Percentiles rank a stretch among this genome's conserved stretches.
phyloP scores from a whole-genome alignment of 2,329 filamentous ascomycete species.

The Diaporthe ampelina region DNA sequence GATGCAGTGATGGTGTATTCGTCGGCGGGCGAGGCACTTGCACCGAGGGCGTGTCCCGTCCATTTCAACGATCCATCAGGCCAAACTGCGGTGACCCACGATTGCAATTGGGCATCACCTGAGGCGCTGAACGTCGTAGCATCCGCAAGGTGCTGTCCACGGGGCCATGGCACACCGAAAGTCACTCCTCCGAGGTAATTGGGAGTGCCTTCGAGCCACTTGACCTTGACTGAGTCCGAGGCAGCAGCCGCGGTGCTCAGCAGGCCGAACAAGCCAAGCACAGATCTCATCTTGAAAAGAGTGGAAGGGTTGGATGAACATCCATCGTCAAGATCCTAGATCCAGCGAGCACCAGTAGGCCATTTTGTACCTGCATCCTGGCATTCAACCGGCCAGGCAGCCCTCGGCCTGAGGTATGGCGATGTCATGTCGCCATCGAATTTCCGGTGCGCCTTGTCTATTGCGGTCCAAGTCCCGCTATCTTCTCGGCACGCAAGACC shows the following conservation, averaged over 20 bases:
- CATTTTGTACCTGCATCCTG: constrained; percentile 29
- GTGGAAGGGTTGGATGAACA: neutral
- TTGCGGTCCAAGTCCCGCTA: constrained; percentile 24
- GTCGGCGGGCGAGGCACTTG: constrained; percentile 54
- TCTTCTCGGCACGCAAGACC: constrained; percentile 28
- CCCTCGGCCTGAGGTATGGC: constrained; percentile 8
- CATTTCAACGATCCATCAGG: constrained; percentile 73
- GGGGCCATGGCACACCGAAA: constrained; percentile 43
- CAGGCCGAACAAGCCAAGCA: constrained; percentile 23
- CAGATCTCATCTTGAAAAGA: constrained; percentile 24
- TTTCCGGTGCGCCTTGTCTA: constrained; percentile 26
- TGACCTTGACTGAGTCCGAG: constrained; percentile 22
- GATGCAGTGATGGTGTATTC: constrained; percentile 58
- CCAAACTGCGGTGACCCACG: constrained; percentile 72
- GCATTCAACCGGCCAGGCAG: constrained; percentile 1
- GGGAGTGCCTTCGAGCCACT: constrained; percentile 21
- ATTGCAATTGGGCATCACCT: constrained; percentile 58
- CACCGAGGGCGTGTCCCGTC: constrained; percentile 69
- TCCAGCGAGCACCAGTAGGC: neutral
- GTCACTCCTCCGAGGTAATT: constrained; percentile 35
- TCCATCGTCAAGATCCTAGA: neutral
- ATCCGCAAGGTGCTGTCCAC: constrained; percentile 25
- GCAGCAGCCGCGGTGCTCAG: constrained; percentile 9
- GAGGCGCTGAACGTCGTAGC: constrained; percentile 28
- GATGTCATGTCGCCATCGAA: constrained; percentile 28